Percentiles rank a stretch among this genome's conserved stretches.
Evolutionary conservation across 139 green algal species (phyloP).

Genomic region (Coccomyxa sp.): DNA sequence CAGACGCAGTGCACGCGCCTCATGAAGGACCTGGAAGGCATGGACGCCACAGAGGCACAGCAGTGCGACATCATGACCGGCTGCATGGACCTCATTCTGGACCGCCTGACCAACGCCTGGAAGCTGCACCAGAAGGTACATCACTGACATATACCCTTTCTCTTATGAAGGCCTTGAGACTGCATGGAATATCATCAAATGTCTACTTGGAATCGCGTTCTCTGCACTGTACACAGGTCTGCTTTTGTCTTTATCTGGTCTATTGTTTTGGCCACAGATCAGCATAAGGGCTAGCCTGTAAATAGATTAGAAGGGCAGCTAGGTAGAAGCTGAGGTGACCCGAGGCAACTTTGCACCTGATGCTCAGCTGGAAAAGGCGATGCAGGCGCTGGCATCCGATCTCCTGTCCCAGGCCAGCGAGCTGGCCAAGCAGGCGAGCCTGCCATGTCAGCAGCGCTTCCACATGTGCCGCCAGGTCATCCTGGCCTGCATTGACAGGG

Average conservation of each 20-base stretch:
- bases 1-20: background rate
- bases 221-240: too few species aligned
- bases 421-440: background rate
- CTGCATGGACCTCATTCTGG: constrained; percentile 1
- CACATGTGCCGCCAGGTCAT: background rate
- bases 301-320: too few species aligned
- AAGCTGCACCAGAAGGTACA: constrained; percentile 14
- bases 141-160: background rate
- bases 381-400: constrained; percentile 15
- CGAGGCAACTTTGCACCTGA: too few species aligned
- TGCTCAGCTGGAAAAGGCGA: too few species aligned
- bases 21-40: background rate
- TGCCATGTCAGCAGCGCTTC: background rate
- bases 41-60: background rate
- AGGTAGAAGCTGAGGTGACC: too few species aligned
- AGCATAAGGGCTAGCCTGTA: too few species aligned
- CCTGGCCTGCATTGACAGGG: background rate
- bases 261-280: too few species aligned
- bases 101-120: constrained; percentile 8
- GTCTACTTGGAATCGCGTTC: too few species aligned
- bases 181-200: background rate
- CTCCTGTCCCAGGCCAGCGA: background rate
- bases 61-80: background rate
- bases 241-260: too few species aligned
- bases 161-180: background rate